A percentile compares a stretch with the other conserved stretches of the same genome.
phyloP scores from a whole-genome alignment of 2,329 filamentous ascomycete genomes.

The Cyclaneusma minus region DNA sequence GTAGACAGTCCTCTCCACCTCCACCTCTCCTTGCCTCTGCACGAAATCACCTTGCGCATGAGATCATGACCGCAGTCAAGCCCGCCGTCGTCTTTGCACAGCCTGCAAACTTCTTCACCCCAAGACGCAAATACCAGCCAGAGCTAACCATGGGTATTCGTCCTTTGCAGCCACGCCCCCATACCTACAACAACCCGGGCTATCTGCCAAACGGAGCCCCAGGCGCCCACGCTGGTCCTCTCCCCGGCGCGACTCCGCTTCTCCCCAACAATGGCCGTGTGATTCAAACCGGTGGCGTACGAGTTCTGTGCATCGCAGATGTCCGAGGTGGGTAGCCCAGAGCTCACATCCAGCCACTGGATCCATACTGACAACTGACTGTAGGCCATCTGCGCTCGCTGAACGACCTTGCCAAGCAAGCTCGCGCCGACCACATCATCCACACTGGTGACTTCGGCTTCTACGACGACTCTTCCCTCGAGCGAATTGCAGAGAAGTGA shows the following conservation, averaged over 20 bases:
- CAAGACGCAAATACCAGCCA: too few species aligned
- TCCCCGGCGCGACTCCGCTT: conserved; percentile 45
- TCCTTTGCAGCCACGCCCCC: conserved; percentile 19
- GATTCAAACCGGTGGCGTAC: conserved; percentile 47
- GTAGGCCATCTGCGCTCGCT: conserved; percentile 86
- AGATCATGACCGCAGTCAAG: too few species aligned
- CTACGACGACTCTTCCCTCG: conserved; percentile 90
- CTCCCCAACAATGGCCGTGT: conserved; percentile 53
- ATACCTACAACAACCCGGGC: conserved; percentile 17
- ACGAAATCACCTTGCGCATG: too few species aligned
- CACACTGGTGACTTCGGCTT: conserved; percentile 99
- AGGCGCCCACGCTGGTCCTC: conserved; percentile 27
- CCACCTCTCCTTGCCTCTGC: too few species aligned
- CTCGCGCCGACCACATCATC: conserved; percentile 91
- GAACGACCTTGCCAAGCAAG: conserved; percentile 90
- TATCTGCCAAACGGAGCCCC: conserved; percentile 49
- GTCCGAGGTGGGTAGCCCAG: conserved; percentile 55
- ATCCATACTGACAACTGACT: conserved; percentile 11
- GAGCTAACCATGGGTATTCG: too few species aligned
- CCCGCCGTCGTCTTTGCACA: too few species aligned
- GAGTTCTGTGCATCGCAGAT: conserved; percentile 57
- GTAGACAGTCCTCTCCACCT: too few species aligned
- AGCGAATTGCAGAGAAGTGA: conserved; percentile 96
- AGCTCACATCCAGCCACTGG: conserved; percentile 3
- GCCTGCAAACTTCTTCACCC: too few species aligned